A percentile compares a stretch with the other conserved stretches of the same genome.
Evolutionary conservation across 805 yeast species (phyloP).

Genomic region (Cyberlindnera americana): DNA sequence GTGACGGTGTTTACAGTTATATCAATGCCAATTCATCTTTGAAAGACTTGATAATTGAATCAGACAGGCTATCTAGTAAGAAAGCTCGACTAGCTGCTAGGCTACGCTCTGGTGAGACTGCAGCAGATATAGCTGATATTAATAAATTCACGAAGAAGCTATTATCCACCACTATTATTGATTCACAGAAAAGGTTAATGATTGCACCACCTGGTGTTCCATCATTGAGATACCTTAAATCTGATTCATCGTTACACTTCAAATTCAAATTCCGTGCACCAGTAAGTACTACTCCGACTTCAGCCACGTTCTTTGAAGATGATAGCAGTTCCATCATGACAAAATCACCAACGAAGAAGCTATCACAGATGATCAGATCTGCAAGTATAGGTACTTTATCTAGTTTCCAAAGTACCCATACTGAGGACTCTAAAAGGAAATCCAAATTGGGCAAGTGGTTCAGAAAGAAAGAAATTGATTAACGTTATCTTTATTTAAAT

Average conservation of each 20-base stretch:
- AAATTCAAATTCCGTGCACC: conserved; percentile 13
- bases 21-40: conserved; percentile 22
- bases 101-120: conserved; percentile 22
- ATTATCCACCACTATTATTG: conserved; percentile 16
- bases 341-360: conserved; percentile 22
- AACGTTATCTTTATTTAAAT: too few relatives aligned
- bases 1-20: conserved; percentile 22
- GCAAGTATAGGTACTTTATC: conserved; percentile 28
- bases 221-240: conserved; percentile 15
- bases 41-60: conserved; percentile 23
- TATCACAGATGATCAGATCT: conserved; percentile 26
- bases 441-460: conserved; percentile 15
- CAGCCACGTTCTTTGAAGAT: conserved; percentile 1
- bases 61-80: conserved; percentile 21
- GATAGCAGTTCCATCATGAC: conserved; percentile 4
- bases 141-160: conserved; percentile 4
- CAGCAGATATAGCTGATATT: conserved; percentile 12
- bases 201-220: conserved; percentile 6
- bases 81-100: conserved; percentile 22
- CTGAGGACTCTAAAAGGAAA: conserved; percentile 5
- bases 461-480: conserved; percentile 5
- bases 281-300: background rate
- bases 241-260: conserved; percentile 14
- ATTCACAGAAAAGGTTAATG: conserved; percentile 13
- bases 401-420: conserved; percentile 10